Evolutionary conservation across 2,329 filamentous ascomycete genomes (phyloP), one percentile per base, ranked within the genome.

Genomic region (Bertia moriformis): DNA sequence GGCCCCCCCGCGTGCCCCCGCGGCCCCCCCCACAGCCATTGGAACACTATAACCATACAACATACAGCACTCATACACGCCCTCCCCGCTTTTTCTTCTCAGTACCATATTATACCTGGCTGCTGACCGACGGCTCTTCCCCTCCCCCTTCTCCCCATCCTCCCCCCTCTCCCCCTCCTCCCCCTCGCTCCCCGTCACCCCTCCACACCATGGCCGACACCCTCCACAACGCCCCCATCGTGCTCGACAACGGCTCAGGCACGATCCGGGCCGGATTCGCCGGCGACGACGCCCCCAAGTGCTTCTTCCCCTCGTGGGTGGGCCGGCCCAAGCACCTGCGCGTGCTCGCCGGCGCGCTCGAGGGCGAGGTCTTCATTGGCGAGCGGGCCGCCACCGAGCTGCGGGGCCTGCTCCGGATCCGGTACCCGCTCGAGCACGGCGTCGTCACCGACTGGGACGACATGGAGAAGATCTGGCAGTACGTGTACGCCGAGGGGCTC

Each of bases 361-460:
- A 98, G 63, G 91, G 91, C 38, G 91, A 98, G 55, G 82, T 93
- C 39, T 98, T 96, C 60, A 95, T 98, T 57, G 91, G 91, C 39
- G 81, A 88, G 51, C 81, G 86, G 59, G 75, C 75, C n/a, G 88
- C 89, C 43, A 83, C 87, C 50, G 88, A 96, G 55, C 70, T 94
- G 52, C 78, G 89, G 53, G 91, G 91, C 3, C 66, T 98, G 44
- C 71, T 98, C 50, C 96, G 96, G 72, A 95, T 98, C 51, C 73
- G 78, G 48, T 96, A 96, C 57, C 91, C 91, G 36, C 67, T 98
- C 40, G 91, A 96, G 64, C 91, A 98, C 58, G 91, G 91, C 50
- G 93, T 98, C 52, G 91, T 98, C 45, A 98, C 91, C 49, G 87
- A 98, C 61, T 98, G 91, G 91, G 91, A 96, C 56, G 91, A 98